Base-by-base conservation (phyloP, 805 yeast species). In the Starmerella khaoyaiensis region DNA sequence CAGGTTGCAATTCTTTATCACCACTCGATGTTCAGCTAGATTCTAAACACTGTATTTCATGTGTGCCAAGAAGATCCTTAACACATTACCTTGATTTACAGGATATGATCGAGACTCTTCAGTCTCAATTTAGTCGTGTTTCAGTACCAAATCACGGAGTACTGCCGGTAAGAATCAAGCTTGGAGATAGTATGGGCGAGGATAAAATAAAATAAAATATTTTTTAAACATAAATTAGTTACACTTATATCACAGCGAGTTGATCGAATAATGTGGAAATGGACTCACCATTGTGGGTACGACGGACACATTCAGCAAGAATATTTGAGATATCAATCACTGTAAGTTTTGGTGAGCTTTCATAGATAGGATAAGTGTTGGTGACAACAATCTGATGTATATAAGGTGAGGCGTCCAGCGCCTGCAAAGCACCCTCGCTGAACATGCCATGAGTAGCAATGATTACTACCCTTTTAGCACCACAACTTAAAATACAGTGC, bases 271-370 rank as follows among this genome's bases (percentile, higher is more conserved):
- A 64, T 16, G 86, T 94, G 28, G 94, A 81, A 45, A 87, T 86
- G 51, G 93, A 79, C 65, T 87, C 97, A 58, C 98, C 99, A 53
- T 87, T 86, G 60, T 90, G 99, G 57, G 90, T 95, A 65, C 99
- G 79, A 64, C 99, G 77, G 44, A 90, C 87, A 61, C 97, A 90
- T 65, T 90, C 99, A 24, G 97, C 97, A 55, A 90, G 80, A 37
- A 90, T 84, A 15, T 94, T 79, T 44, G 95, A 79, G 34, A 90
- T 93, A 55, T 90, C 98, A 52, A 90, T 84, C 34, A 83, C 79
- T 12, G 74, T 75, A 51, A 90, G 67, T 60, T 90, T 90, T 41
- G 72, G 64, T 45, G 76, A 68, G 34, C 65, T 67, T 47, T 69
- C 69, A 15, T 77, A 64, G 35, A 87, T 80, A 40, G 99, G 98